Base-by-base conservation (phyloP, 306 rosid species). In the Quercus glauca region DNA sequence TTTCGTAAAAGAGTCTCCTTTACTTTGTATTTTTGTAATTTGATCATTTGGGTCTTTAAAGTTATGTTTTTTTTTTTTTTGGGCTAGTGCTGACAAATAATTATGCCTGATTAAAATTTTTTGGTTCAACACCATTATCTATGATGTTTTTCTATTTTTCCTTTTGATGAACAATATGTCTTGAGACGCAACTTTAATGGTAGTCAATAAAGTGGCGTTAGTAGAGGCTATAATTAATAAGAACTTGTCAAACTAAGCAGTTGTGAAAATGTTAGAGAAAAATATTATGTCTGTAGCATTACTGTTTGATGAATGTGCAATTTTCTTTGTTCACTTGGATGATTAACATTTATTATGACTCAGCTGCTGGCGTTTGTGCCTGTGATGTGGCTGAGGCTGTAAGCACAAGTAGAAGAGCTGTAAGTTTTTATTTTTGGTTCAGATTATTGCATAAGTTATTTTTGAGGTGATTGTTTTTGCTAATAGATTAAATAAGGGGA, bases 391-490 rank as follows among this genome's bases (percentile, higher is more conserved):
- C 90, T 55, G 78, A 82, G 74, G 92, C 92, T 78, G 92, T 76
- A 56, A 89, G 90, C 86, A 89, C 90, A 41, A 89, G 92, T 71
- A 80, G 87, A 85, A 84, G 92, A 86, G 92, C 92, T 67, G 92
- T 89, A 73, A 82, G 90, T 88, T 55, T 61, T 69, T 5, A 29
- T 20, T 1, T 53, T 65, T 31, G 41, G 29, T 19, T 41, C 6
- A 10, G 10, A 13, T 67, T 14, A 8, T 64, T 69, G 49, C 59
- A 33, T 64, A 4, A 4, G 26, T 64, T 41, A 31, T 41, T 31
- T 26, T n/a, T 58, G 20, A 64, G 26, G 12, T 57, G 33, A 15
- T 25, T 41, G 52, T 52, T 69, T 12, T 6, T 35, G 12, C 57
- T 67, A 15, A 31, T 12, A 23, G 15, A 19, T 75, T 17, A 43